Percentiles rank a stretch among this genome's conserved stretches.
Evolutionary conservation across 768 basidiomycete species (phyloP).

Genomic region (Psilocybe sp.): DNA sequence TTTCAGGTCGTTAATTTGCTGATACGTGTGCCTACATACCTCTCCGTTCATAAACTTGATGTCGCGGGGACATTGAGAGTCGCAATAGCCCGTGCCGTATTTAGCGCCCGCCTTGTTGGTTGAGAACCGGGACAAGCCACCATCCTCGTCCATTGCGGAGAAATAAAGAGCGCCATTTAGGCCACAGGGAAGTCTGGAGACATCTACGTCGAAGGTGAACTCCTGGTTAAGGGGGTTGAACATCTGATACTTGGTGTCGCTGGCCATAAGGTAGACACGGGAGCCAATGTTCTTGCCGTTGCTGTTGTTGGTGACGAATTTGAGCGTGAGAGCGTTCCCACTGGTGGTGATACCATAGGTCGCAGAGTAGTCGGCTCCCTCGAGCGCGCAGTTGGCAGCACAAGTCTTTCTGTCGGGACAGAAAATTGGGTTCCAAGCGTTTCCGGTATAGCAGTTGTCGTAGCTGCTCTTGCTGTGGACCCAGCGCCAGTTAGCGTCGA

Average conservation of each 20-base stretch:
- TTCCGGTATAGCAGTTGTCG: slow-evolving; percentile 30
- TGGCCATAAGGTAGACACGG: slow-evolving; percentile 17
- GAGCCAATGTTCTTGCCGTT: slow-evolving; percentile 17
- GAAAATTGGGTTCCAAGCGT: slow-evolving; percentile 26
- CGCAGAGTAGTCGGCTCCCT: slow-evolving; percentile 32
- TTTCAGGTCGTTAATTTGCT: too few relatives aligned
- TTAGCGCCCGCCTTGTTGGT: slow-evolving; percentile 20
- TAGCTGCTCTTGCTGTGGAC: slow-evolving; percentile 23
- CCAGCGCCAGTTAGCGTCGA: slow-evolving; percentile 48
- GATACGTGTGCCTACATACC: too few relatives aligned
- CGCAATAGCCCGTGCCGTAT: slow-evolving; percentile 22
- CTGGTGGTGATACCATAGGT: slow-evolving; percentile 28
- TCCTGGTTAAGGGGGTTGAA: slow-evolving; percentile 21
- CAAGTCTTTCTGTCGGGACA: slow-evolving; percentile 39
- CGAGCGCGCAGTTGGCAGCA: slow-evolving; percentile 27
- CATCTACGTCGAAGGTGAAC: slow-evolving; percentile 20
- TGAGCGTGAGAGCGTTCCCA: slow-evolving; percentile 34
- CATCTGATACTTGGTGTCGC: slow-evolving; percentile 16
- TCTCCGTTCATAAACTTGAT: slow-evolving; percentile 15
- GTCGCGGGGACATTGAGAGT: slow-evolving; percentile 20
- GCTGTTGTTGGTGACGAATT: slow-evolving; percentile 29
- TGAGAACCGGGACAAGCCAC: slow-evolving; percentile 14
- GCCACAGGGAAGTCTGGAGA: slow-evolving; percentile 18
- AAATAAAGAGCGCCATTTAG: slow-evolving; percentile 19
- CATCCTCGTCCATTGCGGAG: slow-evolving; percentile 18